A percentile compares a stretch with the other conserved stretches of the same genome.
phyloP scores from a whole-genome alignment of 2,329 filamentous ascomycete genomes.

The Xylariaceae sp. region DNA sequence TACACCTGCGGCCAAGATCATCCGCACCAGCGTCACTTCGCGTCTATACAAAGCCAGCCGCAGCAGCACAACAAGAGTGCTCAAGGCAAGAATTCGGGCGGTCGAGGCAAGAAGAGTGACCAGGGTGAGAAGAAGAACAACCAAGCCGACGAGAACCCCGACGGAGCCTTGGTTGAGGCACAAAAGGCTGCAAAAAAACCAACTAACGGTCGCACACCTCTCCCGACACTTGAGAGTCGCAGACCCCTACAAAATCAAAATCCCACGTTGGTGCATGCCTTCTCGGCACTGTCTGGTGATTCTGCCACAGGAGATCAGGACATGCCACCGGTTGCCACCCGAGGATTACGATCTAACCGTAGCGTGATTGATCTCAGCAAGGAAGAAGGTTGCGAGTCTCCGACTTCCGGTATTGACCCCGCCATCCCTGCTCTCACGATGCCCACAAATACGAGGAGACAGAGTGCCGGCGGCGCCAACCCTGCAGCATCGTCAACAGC shows the following conservation, averaged over 20 bases:
- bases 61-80: no score
- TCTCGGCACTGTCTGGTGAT: conserved; percentile 6
- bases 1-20: no score
- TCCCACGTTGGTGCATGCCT: conserved; percentile 19
- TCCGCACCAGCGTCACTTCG: no score
- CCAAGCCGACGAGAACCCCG: no score
- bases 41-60: no score
- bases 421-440: conserved; percentile 17
- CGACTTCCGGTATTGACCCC: conserved; percentile 19
- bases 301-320: conserved; percentile 16
- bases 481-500: conserved; percentile 5
- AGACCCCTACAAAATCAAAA: conserved; percentile 24
- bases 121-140: no score
- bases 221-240: conserved; percentile 23
- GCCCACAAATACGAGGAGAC: conserved; percentile 21
- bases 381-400: conserved; percentile 21
- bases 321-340: conserved; percentile 19
- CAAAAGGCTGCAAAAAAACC: no score
- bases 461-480: conserved; percentile 4
- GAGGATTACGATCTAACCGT: conserved; percentile 18
- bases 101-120: no score
- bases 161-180: no score
- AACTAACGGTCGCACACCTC: not conserved
- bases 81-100: no score
- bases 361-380: conserved; percentile 24